Percentiles rank a stretch among this genome's conserved stretches.
Conservation (phyloP, 2,329 filamentous ascomycete species). For the Botrytis sinoallii region DNA sequence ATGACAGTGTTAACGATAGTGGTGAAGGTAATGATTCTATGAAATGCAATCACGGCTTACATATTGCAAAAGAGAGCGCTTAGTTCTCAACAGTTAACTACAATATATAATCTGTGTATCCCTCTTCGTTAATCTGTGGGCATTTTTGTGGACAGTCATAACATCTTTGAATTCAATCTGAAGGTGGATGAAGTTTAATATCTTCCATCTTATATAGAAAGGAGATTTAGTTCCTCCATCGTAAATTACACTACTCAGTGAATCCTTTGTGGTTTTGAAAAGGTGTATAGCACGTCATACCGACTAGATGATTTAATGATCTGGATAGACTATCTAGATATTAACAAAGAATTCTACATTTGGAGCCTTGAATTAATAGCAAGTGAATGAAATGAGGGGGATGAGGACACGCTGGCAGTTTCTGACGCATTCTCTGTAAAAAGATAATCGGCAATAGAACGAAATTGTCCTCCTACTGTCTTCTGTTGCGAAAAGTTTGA, state of each 20-base stretch:
- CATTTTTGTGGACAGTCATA: accelerated
- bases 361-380: background rate
- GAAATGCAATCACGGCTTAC: background rate
- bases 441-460: background rate
- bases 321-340: background rate
- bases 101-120: background rate
- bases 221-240: background rate
- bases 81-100: background rate
- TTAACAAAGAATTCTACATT: background rate
- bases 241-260: background rate
- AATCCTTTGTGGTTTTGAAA: background rate
- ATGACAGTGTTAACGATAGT: background rate
- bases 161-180: background rate
- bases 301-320: background rate
- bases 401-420: background rate
- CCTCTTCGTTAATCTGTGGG: background rate
- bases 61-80: too few species aligned
- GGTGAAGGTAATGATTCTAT: accelerated
- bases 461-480: background rate
- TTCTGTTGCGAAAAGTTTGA: background rate
- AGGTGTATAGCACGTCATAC: background rate
- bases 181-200: background rate
- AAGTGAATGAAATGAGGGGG: background rate
- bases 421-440: background rate
- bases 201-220: background rate